phyloP scores from a whole-genome alignment of 2,329 filamentous ascomycete genomes.

The Epichloe hybrida region DNA sequence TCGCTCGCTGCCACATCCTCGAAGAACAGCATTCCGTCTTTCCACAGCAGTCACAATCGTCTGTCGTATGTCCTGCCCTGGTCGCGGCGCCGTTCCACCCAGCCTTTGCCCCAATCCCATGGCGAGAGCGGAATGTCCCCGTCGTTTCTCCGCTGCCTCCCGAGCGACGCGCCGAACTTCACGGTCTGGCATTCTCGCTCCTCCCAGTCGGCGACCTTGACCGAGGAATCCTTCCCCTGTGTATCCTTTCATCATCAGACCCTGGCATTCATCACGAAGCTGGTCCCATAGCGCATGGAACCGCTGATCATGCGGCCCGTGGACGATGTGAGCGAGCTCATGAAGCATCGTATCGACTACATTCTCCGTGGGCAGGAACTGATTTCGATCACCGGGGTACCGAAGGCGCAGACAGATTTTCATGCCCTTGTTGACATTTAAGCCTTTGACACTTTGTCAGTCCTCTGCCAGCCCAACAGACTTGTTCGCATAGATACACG shows the following conservation, averaged over 20 bases:
- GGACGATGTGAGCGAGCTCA: constrained; percentile 79
- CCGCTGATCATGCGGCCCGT: constrained; percentile 67
- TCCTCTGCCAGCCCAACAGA: background rate
- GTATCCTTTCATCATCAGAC: constrained; percentile 66
- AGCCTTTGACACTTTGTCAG: constrained; percentile 26
- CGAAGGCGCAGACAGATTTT: constrained; percentile 75
- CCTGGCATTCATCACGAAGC: constrained; percentile 72
- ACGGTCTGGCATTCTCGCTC: constrained; percentile 45
- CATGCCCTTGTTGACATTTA: constrained; percentile 66
- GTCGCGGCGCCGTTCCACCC: constrained; percentile 42
- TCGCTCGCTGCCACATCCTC: constrained; percentile 64
- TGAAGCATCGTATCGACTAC: constrained; percentile 88
- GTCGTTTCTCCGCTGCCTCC: constrained; percentile 58
- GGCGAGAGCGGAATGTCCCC: constrained; percentile 35
- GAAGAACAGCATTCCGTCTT: constrained; percentile 50
- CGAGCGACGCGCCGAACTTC: constrained; percentile 67
- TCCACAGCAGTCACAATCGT: constrained; percentile 61
- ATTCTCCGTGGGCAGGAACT: constrained; percentile 70
- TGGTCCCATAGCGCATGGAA: constrained; percentile 87
- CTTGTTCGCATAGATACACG: background rate
- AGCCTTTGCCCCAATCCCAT: constrained; percentile 60
- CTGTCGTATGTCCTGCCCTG: constrained; percentile 54
- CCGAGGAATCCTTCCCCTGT: constrained; percentile 82
- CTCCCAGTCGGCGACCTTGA: constrained; percentile 61
- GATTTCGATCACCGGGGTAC: constrained; percentile 56